These are phyloP conservation scores for Phytopythium kandeliae DNA, from an alignment of 352 stramenopile genomes.

Conservation along the genomic window DNA sequence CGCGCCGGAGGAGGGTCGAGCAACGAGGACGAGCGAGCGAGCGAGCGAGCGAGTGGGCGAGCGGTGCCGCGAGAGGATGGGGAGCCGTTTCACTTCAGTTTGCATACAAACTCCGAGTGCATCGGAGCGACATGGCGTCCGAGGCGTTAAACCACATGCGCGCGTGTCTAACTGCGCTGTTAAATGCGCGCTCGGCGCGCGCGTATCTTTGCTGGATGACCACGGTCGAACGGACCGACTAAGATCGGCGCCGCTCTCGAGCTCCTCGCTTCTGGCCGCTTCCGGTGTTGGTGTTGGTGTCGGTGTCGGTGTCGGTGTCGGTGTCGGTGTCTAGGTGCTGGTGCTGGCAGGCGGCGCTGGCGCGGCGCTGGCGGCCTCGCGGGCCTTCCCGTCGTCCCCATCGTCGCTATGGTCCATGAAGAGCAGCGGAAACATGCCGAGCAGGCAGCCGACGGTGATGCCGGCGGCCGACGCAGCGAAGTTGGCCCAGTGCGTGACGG, in stretches of 20 bases:
- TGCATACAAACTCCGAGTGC: conserved; percentile 21
- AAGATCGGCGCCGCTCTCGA: background rate
- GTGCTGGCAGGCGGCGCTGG: background rate
- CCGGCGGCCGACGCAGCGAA: conserved; percentile 75
- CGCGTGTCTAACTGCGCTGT: conserved; percentile 1
- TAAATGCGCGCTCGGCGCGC: conserved; percentile 1
- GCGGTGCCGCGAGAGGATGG: no score
- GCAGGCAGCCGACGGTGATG: conserved; percentile 84
- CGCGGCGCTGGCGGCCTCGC: conserved; percentile 6
- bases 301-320: background rate
- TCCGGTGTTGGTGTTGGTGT: no score
- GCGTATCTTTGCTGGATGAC: conserved; percentile 1
- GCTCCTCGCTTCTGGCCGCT: no score
- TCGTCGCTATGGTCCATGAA: conserved; percentile 80
- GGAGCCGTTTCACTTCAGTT: conserved; percentile 5
- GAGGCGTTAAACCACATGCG: background rate
- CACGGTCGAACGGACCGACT: background rate
- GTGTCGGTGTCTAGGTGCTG: background rate
- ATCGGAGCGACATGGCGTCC: background rate
- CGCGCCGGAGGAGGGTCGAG: no score
- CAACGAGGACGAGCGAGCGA: no score
- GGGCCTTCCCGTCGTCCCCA: conserved; percentile 36
- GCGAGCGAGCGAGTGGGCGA: background rate
- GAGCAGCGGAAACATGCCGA: conserved; percentile 89
- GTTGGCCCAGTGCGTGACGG: conserved; percentile 66